These are phyloP conservation scores for Leccinum aurantiacum DNA, from an alignment of 768 basidiomycete species.

Conservation along the genomic window DNA sequence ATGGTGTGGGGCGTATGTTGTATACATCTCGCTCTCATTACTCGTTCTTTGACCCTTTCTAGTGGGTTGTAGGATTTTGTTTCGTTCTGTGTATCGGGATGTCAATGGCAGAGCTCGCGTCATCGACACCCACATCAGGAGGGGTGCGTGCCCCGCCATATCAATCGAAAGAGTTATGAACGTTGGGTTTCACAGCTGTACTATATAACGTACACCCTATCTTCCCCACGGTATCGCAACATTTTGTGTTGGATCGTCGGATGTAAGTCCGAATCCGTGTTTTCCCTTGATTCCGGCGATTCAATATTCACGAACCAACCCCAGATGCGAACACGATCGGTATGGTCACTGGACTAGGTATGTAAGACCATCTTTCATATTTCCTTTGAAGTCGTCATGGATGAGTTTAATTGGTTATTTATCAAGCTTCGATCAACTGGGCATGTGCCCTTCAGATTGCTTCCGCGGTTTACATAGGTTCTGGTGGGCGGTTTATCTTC, in stretches of 20 bases:
- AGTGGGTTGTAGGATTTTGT: conserved; percentile 37
- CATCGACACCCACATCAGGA: conserved; percentile 40
- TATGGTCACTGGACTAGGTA: conserved; percentile 39
- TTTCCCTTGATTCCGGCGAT: neutral
- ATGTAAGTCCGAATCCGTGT: conserved; percentile 38
- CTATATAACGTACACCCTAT: conserved; percentile 62
- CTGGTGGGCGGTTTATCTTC: conserved; percentile 34
- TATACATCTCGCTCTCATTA: neutral
- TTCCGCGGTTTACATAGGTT: conserved; percentile 60
- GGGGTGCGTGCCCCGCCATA: conserved; percentile 25
- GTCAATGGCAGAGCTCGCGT: conserved; percentile 39
- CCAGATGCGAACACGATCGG: conserved; percentile 53
- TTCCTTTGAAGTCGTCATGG: neutral
- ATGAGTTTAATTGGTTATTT: conserved; percentile 4
- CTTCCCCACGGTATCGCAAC: conserved; percentile 54
- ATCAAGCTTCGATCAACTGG: conserved; percentile 59
- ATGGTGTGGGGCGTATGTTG: conserved; percentile 43
- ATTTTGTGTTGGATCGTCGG: conserved; percentile 67
- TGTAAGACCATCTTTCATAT: neutral
- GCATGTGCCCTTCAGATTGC: conserved; percentile 60
- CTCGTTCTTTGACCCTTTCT: neutral
- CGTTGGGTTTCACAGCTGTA: conserved; percentile 41
- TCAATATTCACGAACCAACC: neutral
- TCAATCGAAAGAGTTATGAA: neutral
- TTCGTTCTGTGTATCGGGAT: conserved; percentile 39